Percentiles rank a stretch among this genome's conserved stretches.
Evolutionary conservation across 805 yeast genomes (phyloP).

Genomic region (Metschnikowia kunwiensis): DNA sequence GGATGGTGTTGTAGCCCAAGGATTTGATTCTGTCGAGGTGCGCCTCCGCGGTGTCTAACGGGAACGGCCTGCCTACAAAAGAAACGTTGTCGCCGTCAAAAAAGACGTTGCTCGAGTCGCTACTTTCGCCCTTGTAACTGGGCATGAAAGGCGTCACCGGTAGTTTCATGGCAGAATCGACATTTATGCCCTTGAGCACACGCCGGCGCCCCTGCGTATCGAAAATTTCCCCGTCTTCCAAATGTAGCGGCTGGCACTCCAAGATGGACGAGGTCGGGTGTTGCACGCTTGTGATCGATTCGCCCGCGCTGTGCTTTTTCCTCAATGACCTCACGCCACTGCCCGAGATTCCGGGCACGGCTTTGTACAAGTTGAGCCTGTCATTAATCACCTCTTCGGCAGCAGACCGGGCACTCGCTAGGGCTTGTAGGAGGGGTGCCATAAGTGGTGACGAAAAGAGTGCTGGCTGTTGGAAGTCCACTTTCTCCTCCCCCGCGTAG

Average conservation of each 20-base stretch:
- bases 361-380: slow-evolving; percentile 29
- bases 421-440: slow-evolving; percentile 8
- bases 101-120: slow-evolving; percentile 43
- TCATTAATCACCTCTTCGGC: slow-evolving; percentile 17
- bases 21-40: slow-evolving; percentile 71
- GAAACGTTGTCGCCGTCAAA: slow-evolving; percentile 72
- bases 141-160: slow-evolving; percentile 58
- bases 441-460: not conserved
- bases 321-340: slow-evolving; percentile 30
- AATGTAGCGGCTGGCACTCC: slow-evolving; percentile 23
- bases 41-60: slow-evolving; percentile 63
- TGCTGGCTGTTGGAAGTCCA: not conserved
- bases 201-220: slow-evolving; percentile 58
- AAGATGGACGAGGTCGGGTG: slow-evolving; percentile 11
- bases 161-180: slow-evolving; percentile 70
- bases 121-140: slow-evolving; percentile 38
- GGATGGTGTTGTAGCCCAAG: slow-evolving; percentile 77
- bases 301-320: slow-evolving; percentile 19
- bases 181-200: slow-evolving; percentile 72
- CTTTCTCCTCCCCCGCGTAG: slow-evolving; percentile 1
- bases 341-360: slow-evolving; percentile 24
- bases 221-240: slow-evolving; percentile 58
- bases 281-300: slow-evolving; percentile 10
- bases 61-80: slow-evolving; percentile 82
- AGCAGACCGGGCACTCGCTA: slow-evolving; percentile 2